Evolutionary conservation across 1,284 basidiomycete genomes (phyloP).

Genomic region (Pseudozyma pruni): DNA sequence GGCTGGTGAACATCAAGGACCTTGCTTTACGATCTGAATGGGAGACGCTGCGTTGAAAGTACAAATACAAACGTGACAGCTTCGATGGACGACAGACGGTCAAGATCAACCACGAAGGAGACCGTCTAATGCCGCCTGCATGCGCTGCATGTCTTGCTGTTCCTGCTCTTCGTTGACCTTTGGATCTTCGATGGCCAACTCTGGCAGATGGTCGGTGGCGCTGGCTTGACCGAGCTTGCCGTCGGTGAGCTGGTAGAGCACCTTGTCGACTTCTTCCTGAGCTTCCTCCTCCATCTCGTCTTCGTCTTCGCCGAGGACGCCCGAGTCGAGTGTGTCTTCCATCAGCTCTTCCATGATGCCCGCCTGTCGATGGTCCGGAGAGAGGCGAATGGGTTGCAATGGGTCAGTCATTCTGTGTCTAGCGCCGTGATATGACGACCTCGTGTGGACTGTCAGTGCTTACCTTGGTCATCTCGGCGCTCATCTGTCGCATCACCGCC

Average conservation of each 20-base stretch:
- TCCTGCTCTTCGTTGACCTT: constrained; percentile 48
- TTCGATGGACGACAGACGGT: not conserved
- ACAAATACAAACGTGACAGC: constrained; percentile 4
- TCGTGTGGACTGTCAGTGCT: too few species aligned
- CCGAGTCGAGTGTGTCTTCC: constrained; percentile 69
- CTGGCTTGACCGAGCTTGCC: constrained; percentile 75
- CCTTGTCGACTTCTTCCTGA: constrained; percentile 95
- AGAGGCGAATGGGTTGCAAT: too few species aligned
- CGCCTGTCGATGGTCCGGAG: constrained; percentile 51
- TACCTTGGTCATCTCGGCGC: constrained; percentile 95
- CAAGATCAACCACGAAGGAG: constrained; percentile 53
- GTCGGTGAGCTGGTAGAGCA: constrained; percentile 92
- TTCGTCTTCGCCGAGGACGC: constrained; percentile 75
- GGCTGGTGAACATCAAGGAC: too few species aligned
- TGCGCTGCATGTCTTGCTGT: constrained; percentile 59
- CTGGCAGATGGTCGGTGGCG: constrained; percentile 55
- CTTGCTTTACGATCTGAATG: too few species aligned
- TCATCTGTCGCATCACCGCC: constrained; percentile 94
- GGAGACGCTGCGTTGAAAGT: not conserved
- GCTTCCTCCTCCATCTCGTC: constrained; percentile 96
- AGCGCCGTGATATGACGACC: too few species aligned
- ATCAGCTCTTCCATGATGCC: constrained; percentile 70
- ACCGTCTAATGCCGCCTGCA: constrained; percentile 65
- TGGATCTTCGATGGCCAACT: constrained; percentile 46
- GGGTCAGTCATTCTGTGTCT: too few species aligned